A percentile compares a stretch with the other conserved stretches of the same genome.
Evolutionary conservation across 1,284 basidiomycete genomes (phyloP).

Genomic region (Bjerkandera adusta): DNA sequence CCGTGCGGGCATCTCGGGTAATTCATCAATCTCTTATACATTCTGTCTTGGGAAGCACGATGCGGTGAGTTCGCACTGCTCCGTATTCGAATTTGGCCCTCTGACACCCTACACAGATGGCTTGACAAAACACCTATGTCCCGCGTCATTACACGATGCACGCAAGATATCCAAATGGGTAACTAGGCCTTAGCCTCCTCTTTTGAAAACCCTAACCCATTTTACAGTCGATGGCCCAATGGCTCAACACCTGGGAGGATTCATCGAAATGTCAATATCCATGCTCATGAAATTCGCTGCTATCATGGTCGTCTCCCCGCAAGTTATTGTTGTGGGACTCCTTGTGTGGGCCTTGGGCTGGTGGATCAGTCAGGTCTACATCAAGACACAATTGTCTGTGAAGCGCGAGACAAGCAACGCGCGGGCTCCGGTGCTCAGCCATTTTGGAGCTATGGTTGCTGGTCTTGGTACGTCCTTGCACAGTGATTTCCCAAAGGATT

Average conservation of each 20-base stretch:
- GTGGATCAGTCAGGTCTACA: constrained; percentile 46
- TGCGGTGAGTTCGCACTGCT: constrained; percentile 31
- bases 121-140: constrained; percentile 55
- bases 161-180: constrained; percentile 53
- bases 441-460: constrained; percentile 63
- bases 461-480: constrained; percentile 49
- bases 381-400: constrained; percentile 72
- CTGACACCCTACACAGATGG: constrained; percentile 34
- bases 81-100: constrained; percentile 19
- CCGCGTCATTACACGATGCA: constrained; percentile 55
- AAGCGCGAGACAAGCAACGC: constrained; percentile 71
- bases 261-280: constrained; percentile 29
- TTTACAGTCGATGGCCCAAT: constrained; percentile 33
- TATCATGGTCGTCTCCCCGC: constrained; percentile 41
- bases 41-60: constrained; percentile 51
- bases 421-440: constrained; percentile 59
- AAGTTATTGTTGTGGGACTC: constrained; percentile 34
- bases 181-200: constrained; percentile 9
- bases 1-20: constrained; percentile 46
- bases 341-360: constrained; percentile 40
- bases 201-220: background rate
- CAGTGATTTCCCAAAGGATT: background rate
- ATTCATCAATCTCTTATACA: constrained; percentile 55
- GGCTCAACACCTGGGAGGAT: constrained; percentile 21
- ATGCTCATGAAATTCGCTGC: constrained; percentile 41